A percentile compares a stretch with the other conserved stretches of the same genome.
phyloP scores from a whole-genome alignment of 257 asterid species.

The Nicotiana knightiana region DNA sequence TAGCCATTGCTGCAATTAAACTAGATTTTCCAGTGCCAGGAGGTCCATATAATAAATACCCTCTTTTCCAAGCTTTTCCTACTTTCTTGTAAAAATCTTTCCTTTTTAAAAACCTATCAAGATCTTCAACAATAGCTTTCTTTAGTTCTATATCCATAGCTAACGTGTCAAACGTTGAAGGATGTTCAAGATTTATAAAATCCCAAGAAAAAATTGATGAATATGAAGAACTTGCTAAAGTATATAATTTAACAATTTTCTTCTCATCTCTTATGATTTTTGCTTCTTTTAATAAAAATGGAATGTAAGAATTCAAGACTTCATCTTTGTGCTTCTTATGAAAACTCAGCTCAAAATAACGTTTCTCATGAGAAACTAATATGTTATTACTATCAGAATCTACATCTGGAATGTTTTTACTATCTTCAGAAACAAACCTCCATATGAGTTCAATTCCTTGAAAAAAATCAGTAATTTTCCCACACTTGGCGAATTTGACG shows the following conservation, averaged over 20 bases:
- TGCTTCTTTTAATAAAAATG: slow-evolving; percentile 37
- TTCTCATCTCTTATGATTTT: slow-evolving; percentile 24
- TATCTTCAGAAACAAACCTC: slow-evolving; percentile 43
- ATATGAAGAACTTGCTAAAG: slow-evolving; percentile 16
- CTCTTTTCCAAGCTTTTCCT: slow-evolving; percentile 79
- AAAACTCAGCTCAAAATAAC: slow-evolving; percentile 53
- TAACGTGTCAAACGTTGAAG: slow-evolving; percentile 55
- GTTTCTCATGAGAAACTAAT: slow-evolving; percentile 15
- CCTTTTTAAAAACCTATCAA: slow-evolving; percentile 53
- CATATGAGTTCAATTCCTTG: slow-evolving; percentile 38
- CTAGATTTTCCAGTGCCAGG: slow-evolving; percentile 80
- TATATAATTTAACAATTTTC: slow-evolving; percentile 44
- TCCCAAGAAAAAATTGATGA: slow-evolving; percentile 29
- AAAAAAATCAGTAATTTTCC: slow-evolving; percentile 31
- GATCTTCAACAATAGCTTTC: slow-evolving; percentile 30
- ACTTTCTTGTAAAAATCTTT: slow-evolving; percentile 55
- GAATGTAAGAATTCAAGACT: slow-evolving; percentile 40
- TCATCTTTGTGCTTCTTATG: slow-evolving; percentile 26
- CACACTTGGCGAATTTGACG: slow-evolving; percentile 41
- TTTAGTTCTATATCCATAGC: slow-evolving; percentile 49
- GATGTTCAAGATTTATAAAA: slow-evolving; percentile 54
- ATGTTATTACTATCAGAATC: slow-evolving; percentile 22
- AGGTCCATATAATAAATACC: slow-evolving; percentile 64
- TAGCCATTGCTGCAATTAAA: slow-evolving; percentile 67
- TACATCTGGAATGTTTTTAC: slow-evolving; percentile 10